Evolutionary conservation across 2,329 filamentous ascomycete species (phyloP).

Genomic region (Thielaviopsis euricoi): DNA sequence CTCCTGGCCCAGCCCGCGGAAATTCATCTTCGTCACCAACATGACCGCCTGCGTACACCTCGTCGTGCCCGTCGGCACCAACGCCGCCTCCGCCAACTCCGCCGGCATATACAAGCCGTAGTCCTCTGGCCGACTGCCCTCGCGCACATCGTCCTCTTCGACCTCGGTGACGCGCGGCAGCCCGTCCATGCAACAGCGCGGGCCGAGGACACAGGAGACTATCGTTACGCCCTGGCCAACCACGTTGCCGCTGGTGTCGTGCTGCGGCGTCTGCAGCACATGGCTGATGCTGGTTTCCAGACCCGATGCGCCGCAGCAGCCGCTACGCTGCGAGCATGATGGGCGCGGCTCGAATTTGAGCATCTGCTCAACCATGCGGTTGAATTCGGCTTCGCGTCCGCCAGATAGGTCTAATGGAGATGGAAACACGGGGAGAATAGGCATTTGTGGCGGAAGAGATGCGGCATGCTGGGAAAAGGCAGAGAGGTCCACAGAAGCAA

Average conservation of each 20-base stretch:
- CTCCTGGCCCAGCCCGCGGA: slow-evolving; percentile 14
- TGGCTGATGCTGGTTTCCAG: neutral
- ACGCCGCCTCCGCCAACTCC: neutral
- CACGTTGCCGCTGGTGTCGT: neutral
- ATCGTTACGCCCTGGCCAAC: neutral
- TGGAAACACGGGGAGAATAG: neutral
- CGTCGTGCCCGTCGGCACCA: slow-evolving; percentile 15
- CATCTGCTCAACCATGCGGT: neutral
- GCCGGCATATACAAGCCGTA: slow-evolving; percentile 5
- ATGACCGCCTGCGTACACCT: slow-evolving; percentile 19
- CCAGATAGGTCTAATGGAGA: neutral
- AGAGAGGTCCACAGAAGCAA: neutral
- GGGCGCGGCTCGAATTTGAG: neutral
- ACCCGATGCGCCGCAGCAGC: neutral
- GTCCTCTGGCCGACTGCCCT: slow-evolving; percentile 3
- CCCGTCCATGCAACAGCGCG: slow-evolving; percentile 9
- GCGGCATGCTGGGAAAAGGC: neutral
- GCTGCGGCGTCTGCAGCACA: neutral
- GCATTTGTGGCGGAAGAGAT: neutral
- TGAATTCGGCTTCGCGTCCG: neutral
- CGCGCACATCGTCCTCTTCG: neutral
- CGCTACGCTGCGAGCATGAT: neutral
- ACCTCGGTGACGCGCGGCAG: slow-evolving; percentile 1
- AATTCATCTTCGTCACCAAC: slow-evolving; percentile 20
- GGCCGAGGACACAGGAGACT: slow-evolving; percentile 8